Evolutionary conservation across 1,284 basidiomycete genomes (phyloP).

Genomic region (Cryptococcus sp.): DNA sequence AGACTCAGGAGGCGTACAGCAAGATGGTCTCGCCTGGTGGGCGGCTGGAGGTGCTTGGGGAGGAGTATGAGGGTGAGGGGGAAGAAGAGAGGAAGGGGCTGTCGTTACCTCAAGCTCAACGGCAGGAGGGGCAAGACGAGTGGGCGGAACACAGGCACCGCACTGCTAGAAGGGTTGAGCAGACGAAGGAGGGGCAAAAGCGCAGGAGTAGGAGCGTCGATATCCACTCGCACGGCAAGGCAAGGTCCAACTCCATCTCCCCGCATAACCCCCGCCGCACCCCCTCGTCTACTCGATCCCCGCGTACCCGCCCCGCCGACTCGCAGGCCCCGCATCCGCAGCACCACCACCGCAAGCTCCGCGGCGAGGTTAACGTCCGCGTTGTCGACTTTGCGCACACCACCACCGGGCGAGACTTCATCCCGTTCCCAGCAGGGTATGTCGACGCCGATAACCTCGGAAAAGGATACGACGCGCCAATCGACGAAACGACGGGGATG

Average conservation of each 20-base stretch:
- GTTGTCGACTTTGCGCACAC: conserved; percentile 99
- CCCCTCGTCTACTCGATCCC: conserved; percentile 7
- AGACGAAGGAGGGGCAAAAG: conserved; percentile 1
- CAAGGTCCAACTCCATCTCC: conserved; percentile 7
- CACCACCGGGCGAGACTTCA: conserved; percentile 89
- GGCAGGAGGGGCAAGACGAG: conserved; percentile 13
- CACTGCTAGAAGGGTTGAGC: conserved; percentile 11
- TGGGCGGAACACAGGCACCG: conserved; percentile 28
- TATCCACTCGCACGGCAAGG: conserved; percentile 4
- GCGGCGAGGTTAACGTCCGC: conserved; percentile 91
- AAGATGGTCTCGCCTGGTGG: conserved; percentile 10
- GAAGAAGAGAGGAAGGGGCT: neutral
- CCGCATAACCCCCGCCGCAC: conserved; percentile 7
- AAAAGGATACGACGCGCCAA: conserved; percentile 73
- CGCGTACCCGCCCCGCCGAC: conserved; percentile 2
- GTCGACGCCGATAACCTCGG: conserved; percentile 52
- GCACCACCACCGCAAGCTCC: conserved; percentile 45
- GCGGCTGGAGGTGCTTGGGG: conserved; percentile 11
- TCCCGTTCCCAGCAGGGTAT: conserved; percentile 52
- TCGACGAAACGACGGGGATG: conserved; percentile 72
- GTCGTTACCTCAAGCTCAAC: neutral
- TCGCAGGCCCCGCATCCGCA: conserved; percentile 10
- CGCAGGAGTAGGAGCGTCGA: conserved; percentile 33
- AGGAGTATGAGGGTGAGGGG: conserved; percentile 13
- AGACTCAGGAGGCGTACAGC: conserved; percentile 64